Evolutionary conservation across 805 yeast genomes (phyloP), one percentile per base, ranked within the genome.

Genomic region (Dipodascus geniculatus): DNA sequence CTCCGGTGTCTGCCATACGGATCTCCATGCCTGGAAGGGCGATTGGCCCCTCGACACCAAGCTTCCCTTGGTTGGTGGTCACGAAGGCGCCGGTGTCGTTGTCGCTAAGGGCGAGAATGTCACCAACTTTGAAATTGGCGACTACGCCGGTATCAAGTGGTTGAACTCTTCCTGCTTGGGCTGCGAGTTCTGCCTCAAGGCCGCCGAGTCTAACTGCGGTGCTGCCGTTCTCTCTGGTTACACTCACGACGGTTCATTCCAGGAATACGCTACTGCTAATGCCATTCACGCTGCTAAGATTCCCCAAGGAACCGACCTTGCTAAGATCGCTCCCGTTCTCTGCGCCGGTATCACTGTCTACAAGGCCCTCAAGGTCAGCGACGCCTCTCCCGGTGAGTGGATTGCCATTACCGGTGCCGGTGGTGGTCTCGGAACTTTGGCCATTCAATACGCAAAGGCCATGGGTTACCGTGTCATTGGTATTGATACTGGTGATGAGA

Each of bases 1-100:
- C 77, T 81, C 95, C 23, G 96, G 96, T 71, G 95, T 87, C 54
- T 87, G 96, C 73, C 96, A 89, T 76, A 87, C 96, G 38, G 96
- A 87, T 67, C 78, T 88, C 68, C 96, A 88, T 74, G 95, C 95
- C 54, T 86, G 93, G 90, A 80, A 85, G 68, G 95, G 95, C 65
- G 96, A 88, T 73, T 87, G 95, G 95, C 93, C 95, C 51, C 74
- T 84, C 68, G 79, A 72, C 58, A 79, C 83, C 60, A 83, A 82
- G 67, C 74, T 83, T 56, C 91, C 93, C 22, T 73, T 85, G 61
- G 89, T 85, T 51, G 93, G 93, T 58, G 95, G 95, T 62, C 95
- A 86, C 72, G 95, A 86, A 72, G 95, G 93, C 72, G 90, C 91
- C 24, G 95, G 95, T 67, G 78, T 79, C 51, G 93, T 86, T 60